Evolutionary conservation across 257 asterid genomes (phyloP).

Genomic region (Lithospermum erythrorhizon): DNA sequence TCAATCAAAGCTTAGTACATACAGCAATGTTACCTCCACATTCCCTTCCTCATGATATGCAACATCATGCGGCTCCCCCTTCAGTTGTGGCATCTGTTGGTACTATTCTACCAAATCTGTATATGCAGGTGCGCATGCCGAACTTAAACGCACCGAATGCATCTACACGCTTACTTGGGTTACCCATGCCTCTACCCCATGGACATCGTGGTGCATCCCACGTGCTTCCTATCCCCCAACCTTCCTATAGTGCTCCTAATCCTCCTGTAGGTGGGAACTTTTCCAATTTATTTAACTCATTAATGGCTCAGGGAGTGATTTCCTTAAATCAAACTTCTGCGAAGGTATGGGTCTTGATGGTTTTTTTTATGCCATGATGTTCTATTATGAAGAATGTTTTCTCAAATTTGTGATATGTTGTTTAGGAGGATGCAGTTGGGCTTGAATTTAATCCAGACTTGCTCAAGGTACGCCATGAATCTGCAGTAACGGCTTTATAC

Average conservation of each 20-base stretch:
- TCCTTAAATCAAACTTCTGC: slow-evolving; percentile 35
- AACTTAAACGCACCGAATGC: slow-evolving; percentile 22
- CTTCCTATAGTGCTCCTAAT: slow-evolving; percentile 32
- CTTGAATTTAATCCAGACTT: slow-evolving; percentile 67
- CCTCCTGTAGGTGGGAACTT: slow-evolving; percentile 36
- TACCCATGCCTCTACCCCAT: slow-evolving; percentile 27
- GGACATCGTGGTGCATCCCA: slow-evolving; percentile 35
- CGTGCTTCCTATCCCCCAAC: slow-evolving; percentile 32
- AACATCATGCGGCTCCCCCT: slow-evolving; percentile 36
- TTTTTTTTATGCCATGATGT: slow-evolving; percentile 9
- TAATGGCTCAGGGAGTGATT: slow-evolving; percentile 77
- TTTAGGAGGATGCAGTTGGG: slow-evolving; percentile 76
- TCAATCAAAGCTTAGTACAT: slow-evolving; percentile 17
- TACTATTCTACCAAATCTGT: slow-evolving; percentile 20
- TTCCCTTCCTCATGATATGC: slow-evolving; percentile 29
- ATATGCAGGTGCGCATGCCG: slow-evolving; percentile 38
- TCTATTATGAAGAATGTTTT: slow-evolving; percentile 9
- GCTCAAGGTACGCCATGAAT: slow-evolving; percentile 67
- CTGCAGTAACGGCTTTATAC: slow-evolving; percentile 54
- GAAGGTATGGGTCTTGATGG: slow-evolving; percentile 35
- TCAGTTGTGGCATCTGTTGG: slow-evolving; percentile 20
- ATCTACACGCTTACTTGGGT: slow-evolving; percentile 13
- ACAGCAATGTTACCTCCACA: slow-evolving; percentile 28
- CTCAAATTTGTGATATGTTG: slow-evolving; percentile 13
- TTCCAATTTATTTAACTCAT: slow-evolving; percentile 57